phyloP scores from a whole-genome alignment of 345 rosid genomes.

The Citrus reticulata region DNA sequence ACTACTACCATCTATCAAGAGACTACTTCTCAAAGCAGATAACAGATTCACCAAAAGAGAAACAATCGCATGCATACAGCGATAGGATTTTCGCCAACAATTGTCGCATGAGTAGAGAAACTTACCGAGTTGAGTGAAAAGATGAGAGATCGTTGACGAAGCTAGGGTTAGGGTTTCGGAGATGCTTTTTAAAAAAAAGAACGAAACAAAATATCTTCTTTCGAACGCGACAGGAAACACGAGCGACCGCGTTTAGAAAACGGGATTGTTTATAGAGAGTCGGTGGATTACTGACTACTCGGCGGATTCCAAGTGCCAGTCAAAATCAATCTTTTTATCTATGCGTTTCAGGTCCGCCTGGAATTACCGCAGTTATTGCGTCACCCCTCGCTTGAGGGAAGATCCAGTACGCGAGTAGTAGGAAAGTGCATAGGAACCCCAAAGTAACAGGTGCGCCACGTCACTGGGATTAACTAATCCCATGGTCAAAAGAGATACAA shows the following conservation, averaged over 20 bases:
- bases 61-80: not conserved
- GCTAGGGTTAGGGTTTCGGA: constrained; percentile 13
- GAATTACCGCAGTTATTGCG: not conserved
- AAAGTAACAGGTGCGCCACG: not conserved
- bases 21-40: not conserved
- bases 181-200: not conserved
- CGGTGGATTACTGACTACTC: not conserved
- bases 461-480: not conserved
- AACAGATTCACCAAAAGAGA: not conserved
- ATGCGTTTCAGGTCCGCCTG: constrained; percentile 25
- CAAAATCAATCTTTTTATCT: not conserved
- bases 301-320: constrained; percentile 23
- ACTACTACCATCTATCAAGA: not conserved
- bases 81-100: not conserved
- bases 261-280: not conserved
- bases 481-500: not conserved
- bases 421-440: not conserved
- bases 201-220: not conserved
- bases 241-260: not conserved
- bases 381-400: not conserved
- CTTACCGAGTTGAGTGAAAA: not conserved
- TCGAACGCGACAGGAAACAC: not conserved
- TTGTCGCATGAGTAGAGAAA: not conserved
- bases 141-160: not conserved
- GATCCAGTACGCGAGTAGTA: not conserved